Evolutionary conservation across 2,329 filamentous ascomycete species (phyloP), one percentile per base, ranked within the genome.

Genomic region (Calonectria pauciramosa): DNA sequence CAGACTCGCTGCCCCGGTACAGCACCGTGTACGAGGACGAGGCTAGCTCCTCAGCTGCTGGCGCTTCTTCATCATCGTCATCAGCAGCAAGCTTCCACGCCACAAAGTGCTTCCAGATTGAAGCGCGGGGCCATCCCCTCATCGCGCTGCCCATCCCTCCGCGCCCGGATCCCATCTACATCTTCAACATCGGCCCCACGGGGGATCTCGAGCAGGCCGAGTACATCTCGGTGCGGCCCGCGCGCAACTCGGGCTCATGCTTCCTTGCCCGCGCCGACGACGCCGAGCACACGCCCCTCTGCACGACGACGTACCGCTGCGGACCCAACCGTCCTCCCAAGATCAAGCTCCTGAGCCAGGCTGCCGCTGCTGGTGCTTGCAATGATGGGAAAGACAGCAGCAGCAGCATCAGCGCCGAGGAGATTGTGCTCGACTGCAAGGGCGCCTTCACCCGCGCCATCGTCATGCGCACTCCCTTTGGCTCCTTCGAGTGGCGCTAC

Each of bases 401-500:
- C 44, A 23, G 44, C 44, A 13, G 44, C n/a, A 13, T 1, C n/a
- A n/a, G n/a, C n/a, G 23, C 77, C 20, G 80, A 84, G 7, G 81
- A 82, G 14, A 77, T 82, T 11, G 79, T 80, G 49, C 78, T 82
- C 38, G 67, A 64, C 23, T 78, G 81, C 70, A 82, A 86, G 26
- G 87, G 86, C 74, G 84, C 88, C 79, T 83, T 87, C 4, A 89
- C 89, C 18, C 88, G 90, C 38, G 83, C 87, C 2, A 85, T 86
- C 38, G 79, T 76, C 10, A 89, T 93, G 76, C 82, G 83, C 51
- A 88, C 88, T 13, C 86, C 86, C 13, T 83, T 88, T 47, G 90
- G 90, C 20, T 86, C 82, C 1, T 91, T 91, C 72, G 85, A 88
- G 74, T 93, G 91, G 91, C 86, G 87, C 16, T 92, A 93, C 80